phyloP scores from a whole-genome alignment of 75 land plant species.

The Adiantum capillusveneris region DNA sequence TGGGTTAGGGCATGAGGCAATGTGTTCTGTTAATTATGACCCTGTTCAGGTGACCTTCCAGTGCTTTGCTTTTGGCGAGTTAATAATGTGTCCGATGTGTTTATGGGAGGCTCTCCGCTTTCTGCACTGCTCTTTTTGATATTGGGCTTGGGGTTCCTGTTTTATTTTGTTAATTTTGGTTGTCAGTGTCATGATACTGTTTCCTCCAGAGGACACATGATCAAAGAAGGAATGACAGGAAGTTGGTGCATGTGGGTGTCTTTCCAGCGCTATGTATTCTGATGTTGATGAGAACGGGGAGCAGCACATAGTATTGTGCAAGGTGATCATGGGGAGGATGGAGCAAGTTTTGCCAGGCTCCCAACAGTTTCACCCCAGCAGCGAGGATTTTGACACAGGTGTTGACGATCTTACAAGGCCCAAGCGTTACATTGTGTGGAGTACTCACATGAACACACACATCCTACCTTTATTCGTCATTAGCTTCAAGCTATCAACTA shows the following conservation, averaged over 20 bases:
- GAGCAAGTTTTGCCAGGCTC: constrained; percentile 42
- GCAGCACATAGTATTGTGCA: constrained; percentile 45
- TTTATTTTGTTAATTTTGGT: too few species aligned
- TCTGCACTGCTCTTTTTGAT: too few species aligned
- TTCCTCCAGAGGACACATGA: constrained; percentile 19
- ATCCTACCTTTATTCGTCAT: constrained; percentile 44
- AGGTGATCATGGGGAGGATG: constrained; percentile 57
- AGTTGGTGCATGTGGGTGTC: constrained; percentile 11
- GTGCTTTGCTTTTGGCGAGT: too few species aligned
- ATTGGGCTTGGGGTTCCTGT: too few species aligned
- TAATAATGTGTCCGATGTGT: too few species aligned
- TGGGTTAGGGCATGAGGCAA: neutral
- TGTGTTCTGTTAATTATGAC: neutral
- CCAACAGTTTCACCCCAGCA: constrained; percentile 39
- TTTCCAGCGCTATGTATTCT: constrained; percentile 49
- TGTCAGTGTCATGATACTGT: constrained; percentile 16
- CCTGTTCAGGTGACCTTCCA: neutral
- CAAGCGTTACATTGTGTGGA: constrained; percentile 45
- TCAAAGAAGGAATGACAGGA: constrained; percentile 5
- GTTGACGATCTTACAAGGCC: constrained; percentile 43
- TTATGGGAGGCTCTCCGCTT: too few species aligned
- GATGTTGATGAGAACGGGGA: constrained; percentile 75
- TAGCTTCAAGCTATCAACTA: constrained; percentile 37
- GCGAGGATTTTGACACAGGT: constrained; percentile 44
- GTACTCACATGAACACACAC: constrained; percentile 46